Evolutionary conservation across 148 eudicot genomes (phyloP).

Genomic region (Amaranthus cruentus): DNA sequence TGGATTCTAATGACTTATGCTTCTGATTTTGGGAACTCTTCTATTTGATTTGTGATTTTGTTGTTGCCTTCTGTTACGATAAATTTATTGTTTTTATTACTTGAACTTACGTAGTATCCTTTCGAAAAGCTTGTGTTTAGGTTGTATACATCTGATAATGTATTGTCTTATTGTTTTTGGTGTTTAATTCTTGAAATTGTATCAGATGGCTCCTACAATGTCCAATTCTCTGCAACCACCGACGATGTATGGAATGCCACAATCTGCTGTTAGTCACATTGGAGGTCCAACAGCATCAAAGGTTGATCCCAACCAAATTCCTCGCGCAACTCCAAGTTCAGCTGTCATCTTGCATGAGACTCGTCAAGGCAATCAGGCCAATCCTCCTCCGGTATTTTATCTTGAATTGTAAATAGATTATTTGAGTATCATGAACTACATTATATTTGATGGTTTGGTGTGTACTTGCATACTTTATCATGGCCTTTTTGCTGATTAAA

Average conservation of each 20-base stretch:
- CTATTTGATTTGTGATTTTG: background rate
- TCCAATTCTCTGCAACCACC: slow-evolving; percentile 62
- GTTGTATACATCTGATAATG: background rate
- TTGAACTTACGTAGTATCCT: background rate
- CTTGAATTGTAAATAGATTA: background rate
- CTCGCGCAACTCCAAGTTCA: slow-evolving; percentile 67
- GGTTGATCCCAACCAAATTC: slow-evolving; percentile 92
- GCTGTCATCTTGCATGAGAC: slow-evolving; percentile 75
- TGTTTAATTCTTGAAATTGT: slow-evolving; percentile 19
- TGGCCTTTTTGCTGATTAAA: background rate
- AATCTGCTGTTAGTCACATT: slow-evolving; percentile 47
- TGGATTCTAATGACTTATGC: background rate
- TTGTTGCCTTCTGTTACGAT: background rate
- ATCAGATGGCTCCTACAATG: slow-evolving; percentile 52
- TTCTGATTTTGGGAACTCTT: background rate
- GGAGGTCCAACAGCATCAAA: slow-evolving; percentile 54
- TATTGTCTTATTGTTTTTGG: slow-evolving; percentile 2
- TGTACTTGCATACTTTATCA: background rate
- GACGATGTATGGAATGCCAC: slow-evolving; percentile 65
- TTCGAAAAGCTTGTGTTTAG: background rate
- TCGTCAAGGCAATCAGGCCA: slow-evolving; percentile 89
- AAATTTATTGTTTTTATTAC: background rate
- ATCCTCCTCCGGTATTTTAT: slow-evolving; percentile 86
- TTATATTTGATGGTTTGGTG: background rate
- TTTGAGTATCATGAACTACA: background rate